Evolutionary conservation across 257 asterid species (phyloP).

Genomic region (Solanum piurae): DNA sequence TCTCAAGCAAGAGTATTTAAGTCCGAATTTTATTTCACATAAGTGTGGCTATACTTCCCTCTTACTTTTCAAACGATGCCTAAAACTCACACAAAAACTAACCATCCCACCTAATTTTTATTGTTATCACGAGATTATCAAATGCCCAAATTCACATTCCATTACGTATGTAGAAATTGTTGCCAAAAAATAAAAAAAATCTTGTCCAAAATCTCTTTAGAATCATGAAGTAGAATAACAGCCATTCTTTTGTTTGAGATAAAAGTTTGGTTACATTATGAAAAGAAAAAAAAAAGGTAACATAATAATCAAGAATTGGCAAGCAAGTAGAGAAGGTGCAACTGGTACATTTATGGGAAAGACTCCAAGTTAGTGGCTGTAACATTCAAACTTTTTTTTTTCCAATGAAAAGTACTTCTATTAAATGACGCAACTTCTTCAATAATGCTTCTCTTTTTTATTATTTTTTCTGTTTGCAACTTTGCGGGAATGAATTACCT

Average conservation of each 20-base stretch:
- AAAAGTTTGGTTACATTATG: not conserved
- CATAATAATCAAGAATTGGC: not conserved
- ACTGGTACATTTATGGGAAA: not conserved
- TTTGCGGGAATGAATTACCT: not conserved
- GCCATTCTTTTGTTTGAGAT: not conserved
- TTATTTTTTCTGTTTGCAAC: not conserved
- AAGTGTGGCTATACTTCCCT: not conserved
- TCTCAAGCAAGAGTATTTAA: not conserved
- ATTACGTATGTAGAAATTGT: not conserved
- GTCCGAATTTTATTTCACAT: not conserved
- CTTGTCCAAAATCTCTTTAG: not conserved
- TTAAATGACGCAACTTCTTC: not conserved
- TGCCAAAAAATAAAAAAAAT: not conserved
- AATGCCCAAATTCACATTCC: not conserved
- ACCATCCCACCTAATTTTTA: not conserved
- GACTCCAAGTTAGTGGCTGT: not conserved
- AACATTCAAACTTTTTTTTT: not conserved
- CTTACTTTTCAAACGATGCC: not conserved
- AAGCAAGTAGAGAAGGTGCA: not conserved
- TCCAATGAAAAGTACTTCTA: not conserved
- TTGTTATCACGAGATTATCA: not conserved
- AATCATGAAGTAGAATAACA: not conserved
- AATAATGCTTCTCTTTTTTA: not conserved
- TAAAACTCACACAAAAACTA: not conserved
- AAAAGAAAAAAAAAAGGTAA: not conserved